Evolutionary conservation across 208 protist species (phyloP).

Genomic region (Wallacemonas collosoma): DNA sequence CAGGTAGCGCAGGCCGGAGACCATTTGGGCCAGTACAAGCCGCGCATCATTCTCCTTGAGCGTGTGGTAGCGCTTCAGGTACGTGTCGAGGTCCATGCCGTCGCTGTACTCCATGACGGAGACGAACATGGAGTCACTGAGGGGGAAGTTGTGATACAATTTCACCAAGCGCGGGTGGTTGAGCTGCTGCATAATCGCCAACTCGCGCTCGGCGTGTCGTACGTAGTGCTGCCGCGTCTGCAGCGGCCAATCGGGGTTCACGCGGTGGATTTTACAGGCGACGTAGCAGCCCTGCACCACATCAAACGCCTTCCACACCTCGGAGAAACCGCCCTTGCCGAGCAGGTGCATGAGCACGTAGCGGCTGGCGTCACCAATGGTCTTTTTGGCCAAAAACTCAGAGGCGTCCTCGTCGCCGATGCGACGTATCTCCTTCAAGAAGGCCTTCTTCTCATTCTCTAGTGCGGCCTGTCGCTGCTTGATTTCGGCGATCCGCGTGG

Average conservation of each 20-base stretch:
- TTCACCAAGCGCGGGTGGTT: slow-evolving; percentile 85
- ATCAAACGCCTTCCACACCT: slow-evolving; percentile 96
- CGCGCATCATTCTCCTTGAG: slow-evolving; percentile 91
- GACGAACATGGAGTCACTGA: slow-evolving; percentile 79
- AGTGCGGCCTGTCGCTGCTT: slow-evolving; percentile 48
- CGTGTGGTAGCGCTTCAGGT: slow-evolving; percentile 79
- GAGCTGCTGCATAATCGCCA: slow-evolving; percentile 91
- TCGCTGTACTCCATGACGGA: slow-evolving; percentile 96
- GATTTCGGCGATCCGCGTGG: slow-evolving; percentile 34
- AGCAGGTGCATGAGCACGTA: slow-evolving; percentile 93
- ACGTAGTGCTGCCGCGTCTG: slow-evolving; percentile 91
- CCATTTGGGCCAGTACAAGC: slow-evolving; percentile 88
- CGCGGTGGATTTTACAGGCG: slow-evolving; percentile 96
- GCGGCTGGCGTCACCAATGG: slow-evolving; percentile 54
- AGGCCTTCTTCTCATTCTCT: slow-evolving; percentile 74
- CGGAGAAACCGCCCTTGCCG: slow-evolving; percentile 95
- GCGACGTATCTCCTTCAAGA: slow-evolving; percentile 81
- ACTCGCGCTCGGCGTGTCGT: slow-evolving; percentile 92
- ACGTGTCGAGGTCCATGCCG: slow-evolving; percentile 91
- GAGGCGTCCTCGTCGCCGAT: slow-evolving; percentile 81
- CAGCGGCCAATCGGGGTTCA: slow-evolving; percentile 86
- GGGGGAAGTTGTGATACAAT: slow-evolving; percentile 90
- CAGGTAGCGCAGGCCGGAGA: slow-evolving; percentile 93
- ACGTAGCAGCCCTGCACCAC: slow-evolving; percentile 79
- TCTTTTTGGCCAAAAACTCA: slow-evolving; percentile 46